These are phyloP conservation scores for Pulveroboletus ravenelii DNA, from an alignment of 768 basidiomycete genomes.

Conservation along the genomic window DNA sequence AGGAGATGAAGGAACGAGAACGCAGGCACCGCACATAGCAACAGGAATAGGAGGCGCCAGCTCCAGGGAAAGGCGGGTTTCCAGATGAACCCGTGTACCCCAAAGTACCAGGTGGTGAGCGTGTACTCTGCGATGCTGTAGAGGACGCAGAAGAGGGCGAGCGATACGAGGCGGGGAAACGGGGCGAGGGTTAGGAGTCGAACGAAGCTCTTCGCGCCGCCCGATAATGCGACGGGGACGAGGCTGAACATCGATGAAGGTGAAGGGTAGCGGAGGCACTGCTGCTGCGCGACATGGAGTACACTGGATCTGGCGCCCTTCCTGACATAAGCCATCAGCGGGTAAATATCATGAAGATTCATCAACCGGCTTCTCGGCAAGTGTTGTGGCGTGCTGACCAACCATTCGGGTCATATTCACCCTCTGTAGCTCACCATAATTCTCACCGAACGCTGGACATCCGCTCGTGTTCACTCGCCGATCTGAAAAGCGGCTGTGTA, in stretches of 20 bases:
- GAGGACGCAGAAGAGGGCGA: conserved; percentile 1
- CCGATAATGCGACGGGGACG: no score
- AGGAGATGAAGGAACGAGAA: conserved; percentile 10
- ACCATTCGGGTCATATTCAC: no score
- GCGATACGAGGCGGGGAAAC: background rate
- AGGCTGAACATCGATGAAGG: background rate
- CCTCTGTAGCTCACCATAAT: no score
- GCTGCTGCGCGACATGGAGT: background rate
- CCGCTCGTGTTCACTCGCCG: no score
- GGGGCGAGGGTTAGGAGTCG: background rate
- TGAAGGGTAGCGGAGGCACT: background rate
- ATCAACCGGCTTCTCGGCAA: no score
- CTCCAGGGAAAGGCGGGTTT: conserved; percentile 15
- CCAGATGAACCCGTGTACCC: conserved; percentile 4
- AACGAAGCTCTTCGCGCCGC: no score
- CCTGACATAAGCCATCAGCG: no score
- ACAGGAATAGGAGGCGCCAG: conserved; percentile 16
- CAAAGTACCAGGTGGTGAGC: conserved; percentile 10
- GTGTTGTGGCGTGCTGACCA: no score
- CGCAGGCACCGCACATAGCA: conserved; percentile 9
- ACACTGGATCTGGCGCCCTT: background rate
- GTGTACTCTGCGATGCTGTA: conserved; percentile 8
- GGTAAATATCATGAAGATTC: no score
- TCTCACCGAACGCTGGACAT: no score
- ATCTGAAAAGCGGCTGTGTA: no score